Evolutionary conservation across 345 rosid genomes (phyloP), one percentile per base, ranked within the genome.

Genomic region (Mallotus nudiflorus): DNA sequence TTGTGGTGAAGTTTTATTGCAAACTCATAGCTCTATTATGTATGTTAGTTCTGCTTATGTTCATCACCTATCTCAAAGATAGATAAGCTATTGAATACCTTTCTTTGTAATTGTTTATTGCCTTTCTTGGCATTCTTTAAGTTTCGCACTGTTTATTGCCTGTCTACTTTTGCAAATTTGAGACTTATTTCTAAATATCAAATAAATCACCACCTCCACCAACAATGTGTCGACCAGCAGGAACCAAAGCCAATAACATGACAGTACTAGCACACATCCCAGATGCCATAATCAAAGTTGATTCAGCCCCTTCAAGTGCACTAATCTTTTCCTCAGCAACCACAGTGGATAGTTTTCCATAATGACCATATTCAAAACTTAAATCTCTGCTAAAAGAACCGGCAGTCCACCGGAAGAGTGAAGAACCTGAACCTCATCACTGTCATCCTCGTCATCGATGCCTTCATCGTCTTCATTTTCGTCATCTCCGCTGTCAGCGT

Each of bases 221-320:
- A n/a, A 95, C 91, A 71, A 95, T 65, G 73, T 95, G 99, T 31
- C 99, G 96, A 81, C 97, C 96, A 75, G 92, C 96, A 56, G 97
- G 97, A 82, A 95, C 97, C 86, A 95, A 84, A 40, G 99, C 97
- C 90, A 90, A 63, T 52, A 95, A 71, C 97, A 92, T 40, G 68
- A 92, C 90, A 18, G 90, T 88, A 78, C 97, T 95, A 53, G 97
- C 99, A 77, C 93, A 92, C 99, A 92, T 95, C 71, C 99, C 97
- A 72, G 99, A 95, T n/a, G 99, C 97, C 93, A 92, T 66, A 72
- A 95, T 82, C 83, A 95, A 72, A 14, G n/a, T n/a, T n/a, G n/a
- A n/a, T n/a, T n/a, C n/a, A n/a, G n/a, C n/a, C n/a, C n/a, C n/a
- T n/a, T n/a, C n/a, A n/a, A n/a, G n/a, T n/a, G n/a, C n/a, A n/a